phyloP scores from a whole-genome alignment of 2,329 filamentous ascomycete species.

The Trichophyton benhamiae region DNA sequence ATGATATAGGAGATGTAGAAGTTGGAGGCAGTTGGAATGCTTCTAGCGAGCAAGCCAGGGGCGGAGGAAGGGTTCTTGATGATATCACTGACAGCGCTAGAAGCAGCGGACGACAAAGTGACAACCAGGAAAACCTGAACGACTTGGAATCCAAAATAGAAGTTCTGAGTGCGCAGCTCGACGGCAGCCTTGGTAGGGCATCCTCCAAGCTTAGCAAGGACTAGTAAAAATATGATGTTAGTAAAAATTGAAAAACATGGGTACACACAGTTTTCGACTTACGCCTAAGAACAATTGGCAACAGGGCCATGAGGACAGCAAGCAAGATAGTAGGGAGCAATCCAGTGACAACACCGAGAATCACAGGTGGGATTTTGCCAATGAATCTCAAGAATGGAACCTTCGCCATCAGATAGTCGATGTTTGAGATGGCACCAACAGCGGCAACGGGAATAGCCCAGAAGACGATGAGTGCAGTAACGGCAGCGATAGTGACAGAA shows the following conservation, averaged over 20 bases:
- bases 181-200: slow-evolving; percentile 67
- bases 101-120: slow-evolving; percentile 69
- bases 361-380: slow-evolving; percentile 52
- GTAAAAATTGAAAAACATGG: background rate
- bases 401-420: slow-evolving; percentile 52
- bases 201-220: slow-evolving; percentile 67
- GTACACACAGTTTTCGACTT: slow-evolving; percentile 23
- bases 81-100: slow-evolving; percentile 53
- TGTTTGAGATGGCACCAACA: slow-evolving; percentile 77
- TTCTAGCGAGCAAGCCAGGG: slow-evolving; percentile 54
- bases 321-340: slow-evolving; percentile 69
- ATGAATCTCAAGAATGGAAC: slow-evolving; percentile 65
- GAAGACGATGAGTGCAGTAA: slow-evolving; percentile 71
- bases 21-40: slow-evolving; percentile 74
- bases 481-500: slow-evolving; percentile 56
- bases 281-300: slow-evolving; percentile 70
- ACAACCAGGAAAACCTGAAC: slow-evolving; percentile 85
- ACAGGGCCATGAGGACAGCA: slow-evolving; percentile 71
- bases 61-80: slow-evolving; percentile 49
- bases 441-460: slow-evolving; percentile 67
- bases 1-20: slow-evolving; percentile 95
- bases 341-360: slow-evolving; percentile 73
- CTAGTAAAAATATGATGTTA: slow-evolving; percentile 24
- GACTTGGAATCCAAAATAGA: slow-evolving; percentile 61
- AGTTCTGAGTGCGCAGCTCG: slow-evolving; percentile 81